Percentiles rank a stretch among this genome's conserved stretches.
phyloP scores from a whole-genome alignment of 345 rosid species.

The Gossypium raimondii region DNA sequence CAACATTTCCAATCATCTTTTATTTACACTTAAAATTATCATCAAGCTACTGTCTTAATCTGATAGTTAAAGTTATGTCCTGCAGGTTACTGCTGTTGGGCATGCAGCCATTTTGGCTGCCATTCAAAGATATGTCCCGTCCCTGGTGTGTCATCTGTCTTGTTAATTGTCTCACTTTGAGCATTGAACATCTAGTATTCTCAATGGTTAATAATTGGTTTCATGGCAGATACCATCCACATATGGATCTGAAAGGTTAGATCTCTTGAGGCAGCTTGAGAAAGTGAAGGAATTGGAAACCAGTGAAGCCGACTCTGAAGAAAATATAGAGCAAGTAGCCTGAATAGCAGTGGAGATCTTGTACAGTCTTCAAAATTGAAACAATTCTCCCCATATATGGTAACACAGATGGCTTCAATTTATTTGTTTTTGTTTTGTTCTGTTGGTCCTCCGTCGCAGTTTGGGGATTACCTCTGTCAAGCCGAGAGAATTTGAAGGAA shows the following conservation, averaged over 20 bases:
- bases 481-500: too few relatives aligned
- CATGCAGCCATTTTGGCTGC: conserved; percentile 97
- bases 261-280: conserved; percentile 87
- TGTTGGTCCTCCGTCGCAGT: too few relatives aligned
- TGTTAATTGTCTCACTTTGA: neutral
- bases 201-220: conserved; percentile 14
- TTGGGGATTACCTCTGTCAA: too few relatives aligned
- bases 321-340: conserved; percentile 38
- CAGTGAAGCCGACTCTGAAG: conserved; percentile 48
- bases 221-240: conserved; percentile 82
- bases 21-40: neutral
- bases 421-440: too few relatives aligned
- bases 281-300: conserved; percentile 70
- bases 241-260: conserved; percentile 87
- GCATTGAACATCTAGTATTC: neutral
- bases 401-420: neutral
- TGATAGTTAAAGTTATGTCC: conserved; percentile 4
- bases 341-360: conserved; percentile 28
- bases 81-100: conserved; percentile 94
- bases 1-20: neutral
- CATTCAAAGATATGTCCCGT: conserved; percentile 84
- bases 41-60: neutral
- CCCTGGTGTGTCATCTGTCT: conserved; percentile 51
- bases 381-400: conserved; percentile 3
- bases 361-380: conserved; percentile 15